These are phyloP conservation scores for Theobroma grandiflorum DNA, from an alignment of 441 rosid genomes.

Conservation along the genomic window DNA sequence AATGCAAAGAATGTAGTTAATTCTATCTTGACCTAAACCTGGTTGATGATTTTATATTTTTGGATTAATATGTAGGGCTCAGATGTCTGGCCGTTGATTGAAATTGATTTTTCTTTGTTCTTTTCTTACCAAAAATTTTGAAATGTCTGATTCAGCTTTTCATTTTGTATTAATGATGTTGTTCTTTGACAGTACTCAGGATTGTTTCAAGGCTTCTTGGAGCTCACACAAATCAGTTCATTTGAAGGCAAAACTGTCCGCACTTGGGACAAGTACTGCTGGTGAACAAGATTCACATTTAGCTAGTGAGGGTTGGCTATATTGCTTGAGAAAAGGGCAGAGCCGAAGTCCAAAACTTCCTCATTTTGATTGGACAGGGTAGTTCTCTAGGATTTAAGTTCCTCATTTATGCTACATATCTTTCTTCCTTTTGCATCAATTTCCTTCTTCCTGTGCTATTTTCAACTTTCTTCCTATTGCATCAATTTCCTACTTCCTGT, in stretches of 20 bases:
- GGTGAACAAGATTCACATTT: slow-evolving; percentile 53
- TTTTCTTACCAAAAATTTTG: neutral
- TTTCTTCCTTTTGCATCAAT: slow-evolving; percentile 2
- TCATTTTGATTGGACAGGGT: slow-evolving; percentile 96
- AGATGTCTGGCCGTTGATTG: neutral
- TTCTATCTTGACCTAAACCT: neutral
- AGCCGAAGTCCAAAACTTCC: slow-evolving; percentile 71
- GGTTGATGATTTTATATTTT: neutral
- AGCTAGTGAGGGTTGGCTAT: slow-evolving; percentile 73
- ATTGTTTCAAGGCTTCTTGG: slow-evolving; percentile 95
- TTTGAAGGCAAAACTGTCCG: slow-evolving; percentile 68
- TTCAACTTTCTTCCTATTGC: too few species aligned
- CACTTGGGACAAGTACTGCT: slow-evolving; percentile 46
- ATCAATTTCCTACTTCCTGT: neutral
- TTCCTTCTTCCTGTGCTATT: too few species aligned
- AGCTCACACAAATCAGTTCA: slow-evolving; percentile 90
- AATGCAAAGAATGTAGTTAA: neutral
- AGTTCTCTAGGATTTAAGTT: slow-evolving; percentile 34
- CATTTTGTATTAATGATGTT: slow-evolving; percentile 23
- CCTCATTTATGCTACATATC: neutral
- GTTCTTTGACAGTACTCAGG: slow-evolving; percentile 72
- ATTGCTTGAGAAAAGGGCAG: slow-evolving; percentile 79
- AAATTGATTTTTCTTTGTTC: neutral
- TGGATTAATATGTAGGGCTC: neutral
- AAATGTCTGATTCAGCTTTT: neutral